Base-by-base conservation (phyloP, 2,329 filamentous ascomycete species). In the Cladosporium sp. region DNA sequence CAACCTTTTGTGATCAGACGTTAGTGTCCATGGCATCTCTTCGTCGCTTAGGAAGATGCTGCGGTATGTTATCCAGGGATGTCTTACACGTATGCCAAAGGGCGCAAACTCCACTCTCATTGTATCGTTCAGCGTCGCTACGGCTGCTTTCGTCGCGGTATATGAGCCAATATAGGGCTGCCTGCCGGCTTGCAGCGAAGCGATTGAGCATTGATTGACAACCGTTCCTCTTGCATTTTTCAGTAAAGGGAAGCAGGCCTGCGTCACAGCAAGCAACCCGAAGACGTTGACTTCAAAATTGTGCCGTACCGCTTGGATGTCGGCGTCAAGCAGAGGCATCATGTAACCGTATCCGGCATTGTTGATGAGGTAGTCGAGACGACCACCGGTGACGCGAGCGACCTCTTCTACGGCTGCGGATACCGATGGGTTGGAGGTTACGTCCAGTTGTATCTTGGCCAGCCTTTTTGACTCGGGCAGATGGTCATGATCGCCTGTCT, bases 231-330 rank as follows among this genome's bases (percentile, higher is more conserved):
- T 62, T 9, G 58, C 54, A 3, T 70, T 62, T 43, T 68, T 67
- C 1, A 80, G 53, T 24, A 76, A 47, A 0, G 77, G 75, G n/a
- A 82, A 63, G 55, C 82, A 80, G 1, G 71, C 62, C 39, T 65
- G 64, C 3, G 61, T 64, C 2, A 66, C 53, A 7, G 61, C 52
- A 39, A 67, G 55, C 0, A 60, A 62, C 0, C 78, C 78, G 42
- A 71, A 74, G 22, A 80, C 59, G 52, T 81, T 81, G 48, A 79
- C 71, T 32, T 78, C 73, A 61, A 70, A 76, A 24, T 70, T 69
- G 18, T 57, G 59, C 70, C 72, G 76, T 67, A 75, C 80, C n/a
- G 71, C 70, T 1, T 65, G 61, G 2, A 62, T 51, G 15, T 62
- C 59, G 4, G 51, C 54, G 15, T 68, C 65, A 7, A 59, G 55